Evolutionary conservation across 2,329 filamentous ascomycete genomes (phyloP).

Genomic region (Hymenoscyphus linearis): DNA sequence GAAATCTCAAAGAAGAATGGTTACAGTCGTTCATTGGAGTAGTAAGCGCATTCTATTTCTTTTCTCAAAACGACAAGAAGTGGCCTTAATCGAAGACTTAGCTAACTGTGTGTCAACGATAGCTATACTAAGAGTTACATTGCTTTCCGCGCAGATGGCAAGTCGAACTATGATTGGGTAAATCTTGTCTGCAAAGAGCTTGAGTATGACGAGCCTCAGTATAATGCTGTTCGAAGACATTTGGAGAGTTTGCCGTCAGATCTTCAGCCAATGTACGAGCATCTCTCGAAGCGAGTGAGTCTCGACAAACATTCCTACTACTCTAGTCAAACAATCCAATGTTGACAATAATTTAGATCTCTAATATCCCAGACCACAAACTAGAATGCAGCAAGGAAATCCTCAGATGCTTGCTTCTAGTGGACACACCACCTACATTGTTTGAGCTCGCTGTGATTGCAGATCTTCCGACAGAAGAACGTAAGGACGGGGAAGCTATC

Average conservation of each 20-base stretch:
- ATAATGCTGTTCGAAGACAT: background rate
- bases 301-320: background rate
- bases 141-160: background rate
- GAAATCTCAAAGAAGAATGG: background rate
- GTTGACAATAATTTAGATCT: background rate
- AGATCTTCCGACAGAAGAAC: background rate
- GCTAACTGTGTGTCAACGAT: background rate
- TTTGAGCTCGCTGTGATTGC: constrained; percentile 2
- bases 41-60: background rate
- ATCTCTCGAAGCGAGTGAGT: constrained; percentile 1
- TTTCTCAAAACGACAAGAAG: background rate
- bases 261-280: constrained; percentile 5
- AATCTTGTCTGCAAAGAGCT: constrained; percentile 2
- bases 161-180: constrained; percentile 5
- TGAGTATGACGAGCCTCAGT: constrained; percentile 1
- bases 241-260: constrained; percentile 5
- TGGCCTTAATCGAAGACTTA: background rate
- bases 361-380: background rate
- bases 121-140: constrained; percentile 4
- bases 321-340: background rate
- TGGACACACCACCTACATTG: constrained; percentile 2
- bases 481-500: background rate
- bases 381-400: constrained; percentile 2
- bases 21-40: constrained; percentile 2
- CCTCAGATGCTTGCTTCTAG: background rate